Base-by-base conservation (phyloP, 1,139 yeast species). In the Kodamaea fungicola region DNA sequence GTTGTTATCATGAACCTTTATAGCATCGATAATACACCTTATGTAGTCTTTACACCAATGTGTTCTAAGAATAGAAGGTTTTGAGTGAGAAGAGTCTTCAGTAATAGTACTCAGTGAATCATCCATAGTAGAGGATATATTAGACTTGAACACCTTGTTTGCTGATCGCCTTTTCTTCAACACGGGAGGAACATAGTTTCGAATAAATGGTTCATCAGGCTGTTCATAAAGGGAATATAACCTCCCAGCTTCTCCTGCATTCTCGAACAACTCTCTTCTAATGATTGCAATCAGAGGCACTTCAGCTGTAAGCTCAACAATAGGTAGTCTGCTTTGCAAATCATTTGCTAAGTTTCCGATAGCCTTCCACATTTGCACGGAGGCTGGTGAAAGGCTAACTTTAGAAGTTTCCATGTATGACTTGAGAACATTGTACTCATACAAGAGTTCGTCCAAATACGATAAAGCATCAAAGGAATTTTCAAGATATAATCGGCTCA, bases 211-310 rank as follows among this genome's bases (percentile, higher is more conserved):
- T 4, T 16, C 19, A 16, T 16, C 19, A 4, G 19, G 33, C 7
- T 34, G 32, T 30, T 43, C 50, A 16, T 31, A 28, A 12, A 38
- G 36, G 13, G 34, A 13, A 21, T 38, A 36, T 6, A 64, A 43
- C 36, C 52, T 54, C 2, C 64, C 67, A 2, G 62, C 68, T 40
- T 61, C 66, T 16, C 45, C 42, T 6, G 68, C 66, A 42, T 55
- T 63, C 32, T 62, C 67, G 31, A 43, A 46, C 22, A 59, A 46
- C 31, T 59, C 58, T 12, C 66, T 51, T 35, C 69, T 50, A 9
- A 60, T 42, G 12, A 59, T 57, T 6, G 61, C 53, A 30, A 64
- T 44, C 12, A 42, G 49, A 2, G 55, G 60, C n/a, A 49, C 50
- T 22, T 39, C 48, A 6, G 48, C 43, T 12, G 50, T 42, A 19